Conservation (phyloP, 352 stramenopile species). For the Phytopythium cucurbitacearum region DNA sequence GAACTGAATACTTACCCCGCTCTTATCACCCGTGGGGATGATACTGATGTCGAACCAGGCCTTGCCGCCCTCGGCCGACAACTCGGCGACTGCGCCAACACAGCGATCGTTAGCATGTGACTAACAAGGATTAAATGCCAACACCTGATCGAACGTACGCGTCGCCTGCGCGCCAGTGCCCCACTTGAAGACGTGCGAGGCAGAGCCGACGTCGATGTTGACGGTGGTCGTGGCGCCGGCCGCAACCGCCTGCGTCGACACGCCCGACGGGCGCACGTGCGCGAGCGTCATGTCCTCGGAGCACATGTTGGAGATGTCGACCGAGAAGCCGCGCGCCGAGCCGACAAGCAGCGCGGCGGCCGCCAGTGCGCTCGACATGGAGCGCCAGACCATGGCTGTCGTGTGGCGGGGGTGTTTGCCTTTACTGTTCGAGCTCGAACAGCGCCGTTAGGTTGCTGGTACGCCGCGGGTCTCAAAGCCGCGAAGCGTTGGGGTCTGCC, state of each 20-base stretch:
- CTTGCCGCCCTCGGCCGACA: slow-evolving; percentile 47
- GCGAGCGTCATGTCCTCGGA: slow-evolving; percentile 37
- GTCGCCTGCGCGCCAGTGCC: slow-evolving; percentile 46
- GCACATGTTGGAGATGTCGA: slow-evolving; percentile 64
- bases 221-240: slow-evolving; percentile 26
- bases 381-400: slow-evolving; percentile 25
- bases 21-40: slow-evolving; percentile 62
- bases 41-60: slow-evolving; percentile 73
- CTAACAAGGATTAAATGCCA: background rate
- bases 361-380: slow-evolving; percentile 19
- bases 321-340: slow-evolving; percentile 26
- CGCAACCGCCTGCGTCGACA: slow-evolving; percentile 21
- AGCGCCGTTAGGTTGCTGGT: background rate
- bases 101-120: slow-evolving; percentile 1
- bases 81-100: slow-evolving; percentile 47
- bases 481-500: background rate
- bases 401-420: background rate
- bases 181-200: slow-evolving; percentile 51
- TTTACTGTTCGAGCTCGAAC: background rate
- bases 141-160: slow-evolving; percentile 25
- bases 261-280: slow-evolving; percentile 22
- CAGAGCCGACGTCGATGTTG: slow-evolving; percentile 20
- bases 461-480: background rate
- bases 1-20: slow-evolving; percentile 36
- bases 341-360: slow-evolving; percentile 25